These are phyloP conservation scores for Spathaspora girioi DNA, from an alignment of 805 yeast genomes.

Conservation along the genomic window DNA sequence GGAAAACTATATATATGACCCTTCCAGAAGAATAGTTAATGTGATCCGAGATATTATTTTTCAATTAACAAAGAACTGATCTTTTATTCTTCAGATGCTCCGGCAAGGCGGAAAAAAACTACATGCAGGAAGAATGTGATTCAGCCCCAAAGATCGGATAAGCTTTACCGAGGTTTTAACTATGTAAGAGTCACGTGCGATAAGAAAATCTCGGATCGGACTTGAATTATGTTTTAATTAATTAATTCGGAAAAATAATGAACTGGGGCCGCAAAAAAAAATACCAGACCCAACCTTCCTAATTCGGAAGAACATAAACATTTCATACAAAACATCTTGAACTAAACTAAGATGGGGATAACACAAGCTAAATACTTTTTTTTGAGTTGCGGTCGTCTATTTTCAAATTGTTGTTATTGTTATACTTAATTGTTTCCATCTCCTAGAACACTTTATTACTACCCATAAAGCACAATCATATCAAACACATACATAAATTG, in stretches of 20 bases:
- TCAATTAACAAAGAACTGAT: neutral
- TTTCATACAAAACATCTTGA: neutral
- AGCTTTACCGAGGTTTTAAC: neutral
- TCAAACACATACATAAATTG: too few species aligned
- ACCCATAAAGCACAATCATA: too few species aligned
- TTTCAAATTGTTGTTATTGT: neutral
- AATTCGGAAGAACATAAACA: constrained; percentile 14
- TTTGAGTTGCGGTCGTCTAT: neutral
- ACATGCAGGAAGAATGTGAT: neutral
- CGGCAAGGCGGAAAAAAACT: neutral
- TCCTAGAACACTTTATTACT: too few species aligned
- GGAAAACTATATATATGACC: neutral
- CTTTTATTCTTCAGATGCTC: neutral
- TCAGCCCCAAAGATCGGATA: neutral
- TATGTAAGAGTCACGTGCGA: constrained; percentile 1
- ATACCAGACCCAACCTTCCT: constrained; percentile 5
- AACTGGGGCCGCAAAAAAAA: neutral
- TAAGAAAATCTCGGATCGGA: constrained; percentile 2
- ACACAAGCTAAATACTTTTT: neutral
- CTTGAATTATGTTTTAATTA: neutral
- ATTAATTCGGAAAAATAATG: neutral
- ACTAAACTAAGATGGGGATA: neutral
- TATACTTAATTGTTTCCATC: neutral
- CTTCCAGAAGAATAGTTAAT: too few species aligned
- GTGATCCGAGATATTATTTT: neutral